Evolutionary conservation across 208 protist species (phyloP).

Genomic region (Kentomonas sorsogonicus): DNA sequence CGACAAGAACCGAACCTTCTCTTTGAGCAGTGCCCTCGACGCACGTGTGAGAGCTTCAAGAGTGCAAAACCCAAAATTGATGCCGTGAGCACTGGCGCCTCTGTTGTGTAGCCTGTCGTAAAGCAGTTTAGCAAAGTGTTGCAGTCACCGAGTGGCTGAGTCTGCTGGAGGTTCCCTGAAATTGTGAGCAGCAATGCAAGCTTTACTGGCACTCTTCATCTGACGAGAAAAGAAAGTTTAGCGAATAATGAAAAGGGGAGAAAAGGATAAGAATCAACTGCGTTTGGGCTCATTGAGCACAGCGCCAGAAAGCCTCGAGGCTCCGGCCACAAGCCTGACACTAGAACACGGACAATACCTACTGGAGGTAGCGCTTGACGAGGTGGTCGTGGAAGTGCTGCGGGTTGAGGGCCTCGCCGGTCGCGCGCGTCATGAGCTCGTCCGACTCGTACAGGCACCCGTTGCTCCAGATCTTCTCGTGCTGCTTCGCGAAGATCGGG

Average conservation of each 20-base stretch:
- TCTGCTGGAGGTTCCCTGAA: too few relatives aligned
- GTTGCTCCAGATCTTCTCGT: constrained; percentile 69
- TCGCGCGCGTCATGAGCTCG: constrained; percentile 65
- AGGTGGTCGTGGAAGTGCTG: constrained; percentile 74
- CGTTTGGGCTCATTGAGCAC: too few relatives aligned
- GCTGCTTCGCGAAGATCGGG: constrained; percentile 50
- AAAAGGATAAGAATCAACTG: background rate
- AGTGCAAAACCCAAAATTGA: constrained; percentile 93
- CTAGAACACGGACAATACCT: background rate
- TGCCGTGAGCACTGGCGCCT: constrained; percentile 90
- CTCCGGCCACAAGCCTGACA: too few relatives aligned
- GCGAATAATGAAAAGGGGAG: background rate
- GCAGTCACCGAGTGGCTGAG: too few relatives aligned
- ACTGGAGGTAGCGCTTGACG: constrained; percentile 59
- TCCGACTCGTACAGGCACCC: constrained; percentile 55
- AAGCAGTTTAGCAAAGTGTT: constrained; percentile 92
- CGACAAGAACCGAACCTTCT: too few relatives aligned
- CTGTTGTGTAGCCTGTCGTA: constrained; percentile 94
- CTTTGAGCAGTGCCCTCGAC: too few relatives aligned
- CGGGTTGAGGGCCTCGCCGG: constrained; percentile 75
- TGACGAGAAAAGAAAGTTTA: background rate
- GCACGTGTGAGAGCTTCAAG: too few relatives aligned
- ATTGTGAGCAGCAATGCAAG: too few relatives aligned
- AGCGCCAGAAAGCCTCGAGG: background rate
- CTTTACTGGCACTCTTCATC: too few relatives aligned